Evolutionary conservation across 2,329 filamentous ascomycete species (phyloP).

Genomic region (Ustilaginoidea virens): DNA sequence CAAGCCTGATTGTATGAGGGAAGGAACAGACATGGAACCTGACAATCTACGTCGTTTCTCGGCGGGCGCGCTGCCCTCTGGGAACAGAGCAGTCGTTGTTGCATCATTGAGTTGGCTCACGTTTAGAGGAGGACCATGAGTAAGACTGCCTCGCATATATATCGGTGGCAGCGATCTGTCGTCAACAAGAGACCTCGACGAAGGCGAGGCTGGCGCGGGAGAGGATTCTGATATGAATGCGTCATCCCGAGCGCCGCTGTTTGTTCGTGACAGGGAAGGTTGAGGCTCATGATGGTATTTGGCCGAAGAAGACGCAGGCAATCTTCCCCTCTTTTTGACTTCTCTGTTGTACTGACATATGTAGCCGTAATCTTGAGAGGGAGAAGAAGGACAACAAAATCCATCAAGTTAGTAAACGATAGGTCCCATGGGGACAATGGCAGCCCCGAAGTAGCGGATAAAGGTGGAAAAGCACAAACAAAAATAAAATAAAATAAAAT

Average conservation of each 20-base stretch:
- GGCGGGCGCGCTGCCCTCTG: background rate
- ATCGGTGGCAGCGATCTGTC: background rate
- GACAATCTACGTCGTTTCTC: slow-evolving; percentile 1
- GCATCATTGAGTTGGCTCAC: too few relatives aligned
- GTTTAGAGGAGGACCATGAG: background rate
- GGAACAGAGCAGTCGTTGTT: background rate
- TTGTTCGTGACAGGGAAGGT: background rate
- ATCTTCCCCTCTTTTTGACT: slow-evolving; percentile 21
- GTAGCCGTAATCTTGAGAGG: slow-evolving; percentile 20
- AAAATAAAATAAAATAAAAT: too few relatives aligned
- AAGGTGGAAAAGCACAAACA: too few relatives aligned
- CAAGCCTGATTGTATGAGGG: slow-evolving; percentile 9
- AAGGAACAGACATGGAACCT: slow-evolving; percentile 9
- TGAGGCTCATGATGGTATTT: background rate
- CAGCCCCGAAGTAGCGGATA: too few relatives aligned
- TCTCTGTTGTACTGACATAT: slow-evolving; percentile 20
- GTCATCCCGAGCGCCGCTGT: background rate
- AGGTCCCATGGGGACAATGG: too few relatives aligned
- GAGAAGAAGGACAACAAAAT: too few relatives aligned
- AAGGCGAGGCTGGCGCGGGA: background rate
- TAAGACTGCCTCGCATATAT: background rate
- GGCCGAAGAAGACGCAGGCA: slow-evolving; percentile 11
- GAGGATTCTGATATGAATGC: background rate
- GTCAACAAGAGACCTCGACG: background rate
- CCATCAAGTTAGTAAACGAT: too few relatives aligned